phyloP scores from a whole-genome alignment of 202 grass and related monocot genomes.

The Alloteropsis angusta region DNA sequence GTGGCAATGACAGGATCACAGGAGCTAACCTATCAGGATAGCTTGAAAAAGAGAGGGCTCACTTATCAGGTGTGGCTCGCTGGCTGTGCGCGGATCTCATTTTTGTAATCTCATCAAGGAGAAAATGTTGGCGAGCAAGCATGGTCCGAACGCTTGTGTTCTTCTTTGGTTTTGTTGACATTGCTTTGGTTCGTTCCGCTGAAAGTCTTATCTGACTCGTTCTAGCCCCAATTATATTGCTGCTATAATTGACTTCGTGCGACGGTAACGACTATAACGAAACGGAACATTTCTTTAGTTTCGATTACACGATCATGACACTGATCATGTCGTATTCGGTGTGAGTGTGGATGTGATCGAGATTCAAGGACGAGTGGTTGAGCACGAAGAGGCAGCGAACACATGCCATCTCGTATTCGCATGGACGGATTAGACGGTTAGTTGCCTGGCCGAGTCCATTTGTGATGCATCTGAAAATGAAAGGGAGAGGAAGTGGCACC shows the following conservation, averaged over 20 bases:
- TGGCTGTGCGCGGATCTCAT: background rate
- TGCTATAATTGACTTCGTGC: background rate
- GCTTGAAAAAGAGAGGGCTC: background rate
- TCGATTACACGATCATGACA: background rate
- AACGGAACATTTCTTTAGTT: background rate
- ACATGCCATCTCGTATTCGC: background rate
- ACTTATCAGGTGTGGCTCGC: background rate
- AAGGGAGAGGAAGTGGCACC: background rate
- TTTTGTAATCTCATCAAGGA: background rate
- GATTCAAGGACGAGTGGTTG: background rate
- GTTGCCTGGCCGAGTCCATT: background rate
- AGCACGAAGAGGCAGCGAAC: background rate
- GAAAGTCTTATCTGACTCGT: slow-evolving; percentile 17
- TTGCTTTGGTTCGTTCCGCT: background rate
- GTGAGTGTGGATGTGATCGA: background rate
- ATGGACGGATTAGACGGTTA: background rate
- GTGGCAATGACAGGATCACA: background rate
- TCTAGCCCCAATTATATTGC: background rate
- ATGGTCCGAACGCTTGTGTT: background rate
- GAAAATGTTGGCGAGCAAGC: background rate
- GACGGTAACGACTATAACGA: background rate
- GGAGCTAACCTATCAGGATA: background rate
- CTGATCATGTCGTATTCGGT: background rate
- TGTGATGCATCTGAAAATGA: background rate
- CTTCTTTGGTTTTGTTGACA: background rate